Conservation (phyloP, 176 grass and related monocot genomes). For the Oryza rufipogon region DNA sequence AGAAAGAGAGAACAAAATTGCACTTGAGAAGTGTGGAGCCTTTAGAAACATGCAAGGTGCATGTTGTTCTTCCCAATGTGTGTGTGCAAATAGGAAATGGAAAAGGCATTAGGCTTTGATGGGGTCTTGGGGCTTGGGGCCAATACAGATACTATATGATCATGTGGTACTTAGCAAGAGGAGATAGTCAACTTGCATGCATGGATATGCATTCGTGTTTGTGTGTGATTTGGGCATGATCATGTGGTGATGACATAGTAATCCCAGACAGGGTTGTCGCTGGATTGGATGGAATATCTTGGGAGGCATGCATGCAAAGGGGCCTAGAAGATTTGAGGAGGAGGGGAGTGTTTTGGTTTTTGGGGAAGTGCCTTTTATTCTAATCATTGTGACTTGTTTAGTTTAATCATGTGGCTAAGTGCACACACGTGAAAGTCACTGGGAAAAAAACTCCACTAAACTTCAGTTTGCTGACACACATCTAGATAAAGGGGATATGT, state of each 20-base stretch:
- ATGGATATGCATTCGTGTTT: slow-evolving; percentile 42
- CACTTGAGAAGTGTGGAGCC: neutral
- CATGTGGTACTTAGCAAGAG: slow-evolving; percentile 41
- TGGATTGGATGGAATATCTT: slow-evolving; percentile 90
- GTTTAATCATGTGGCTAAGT: slow-evolving; percentile 37
- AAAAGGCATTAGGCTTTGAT: slow-evolving; percentile 38
- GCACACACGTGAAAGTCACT: neutral
- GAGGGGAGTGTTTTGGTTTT: slow-evolving; percentile 20
- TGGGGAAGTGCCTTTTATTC: slow-evolving; percentile 34
- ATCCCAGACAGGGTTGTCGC: slow-evolving; percentile 60
- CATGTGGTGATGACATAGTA: slow-evolving; percentile 74
- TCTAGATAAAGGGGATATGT: neutral
- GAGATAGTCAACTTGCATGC: slow-evolving; percentile 51
- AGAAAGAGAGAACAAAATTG: neutral
- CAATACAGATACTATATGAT: slow-evolving; percentile 24
- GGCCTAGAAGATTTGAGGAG: slow-evolving; percentile 54
- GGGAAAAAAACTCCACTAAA: neutral
- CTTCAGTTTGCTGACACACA: neutral
- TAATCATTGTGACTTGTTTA: slow-evolving; percentile 40
- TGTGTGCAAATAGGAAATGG: slow-evolving; percentile 24
- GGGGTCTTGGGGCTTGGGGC: slow-evolving; percentile 57
- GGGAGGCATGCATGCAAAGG: slow-evolving; percentile 58
- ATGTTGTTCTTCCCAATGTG: slow-evolving; percentile 50
- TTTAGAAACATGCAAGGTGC: slow-evolving; percentile 39
- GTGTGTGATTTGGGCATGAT: slow-evolving; percentile 45